These are phyloP conservation scores for Pestalotiopsis sp. DNA, from an alignment of 2,329 filamentous ascomycete species.

Conservation along the genomic window DNA sequence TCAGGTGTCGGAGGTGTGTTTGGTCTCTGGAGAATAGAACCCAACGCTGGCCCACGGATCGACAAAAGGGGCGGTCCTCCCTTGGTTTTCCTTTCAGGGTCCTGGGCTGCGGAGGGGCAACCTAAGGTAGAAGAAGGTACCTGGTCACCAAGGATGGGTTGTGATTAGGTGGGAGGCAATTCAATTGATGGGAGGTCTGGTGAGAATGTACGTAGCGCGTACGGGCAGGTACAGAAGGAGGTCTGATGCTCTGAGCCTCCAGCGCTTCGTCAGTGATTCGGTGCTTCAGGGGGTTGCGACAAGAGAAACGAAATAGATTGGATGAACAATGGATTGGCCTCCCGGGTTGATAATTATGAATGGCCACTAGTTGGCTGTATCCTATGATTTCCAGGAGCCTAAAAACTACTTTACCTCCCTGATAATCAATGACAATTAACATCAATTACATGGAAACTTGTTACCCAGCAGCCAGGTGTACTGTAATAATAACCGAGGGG, in stretches of 20 bases:
- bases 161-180: too few relatives aligned
- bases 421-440: too few relatives aligned
- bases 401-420: too few relatives aligned
- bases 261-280: not conserved
- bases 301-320: not conserved
- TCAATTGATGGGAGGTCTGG: too few relatives aligned
- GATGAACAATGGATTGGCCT: not conserved
- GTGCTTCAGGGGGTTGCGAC: not conserved
- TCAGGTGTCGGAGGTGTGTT: constrained; percentile 10
- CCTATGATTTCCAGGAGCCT: not conserved
- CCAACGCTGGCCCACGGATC: constrained; percentile 1
- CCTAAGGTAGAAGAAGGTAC: not conserved
- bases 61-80: constrained; percentile 1
- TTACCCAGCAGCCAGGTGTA: too few relatives aligned
- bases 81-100: constrained; percentile 3
- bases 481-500: too few relatives aligned
- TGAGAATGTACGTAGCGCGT: too few relatives aligned
- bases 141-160: not conserved
- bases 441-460: too few relatives aligned
- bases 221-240: not conserved
- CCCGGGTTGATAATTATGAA: not conserved
- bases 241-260: not conserved
- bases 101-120: not conserved
- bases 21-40: constrained; percentile 10
- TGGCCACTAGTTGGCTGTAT: not conserved